Evolutionary conservation across 306 rosid genomes (phyloP), one percentile per base, ranked within the genome.

Genomic region (Cucumis sativus): DNA sequence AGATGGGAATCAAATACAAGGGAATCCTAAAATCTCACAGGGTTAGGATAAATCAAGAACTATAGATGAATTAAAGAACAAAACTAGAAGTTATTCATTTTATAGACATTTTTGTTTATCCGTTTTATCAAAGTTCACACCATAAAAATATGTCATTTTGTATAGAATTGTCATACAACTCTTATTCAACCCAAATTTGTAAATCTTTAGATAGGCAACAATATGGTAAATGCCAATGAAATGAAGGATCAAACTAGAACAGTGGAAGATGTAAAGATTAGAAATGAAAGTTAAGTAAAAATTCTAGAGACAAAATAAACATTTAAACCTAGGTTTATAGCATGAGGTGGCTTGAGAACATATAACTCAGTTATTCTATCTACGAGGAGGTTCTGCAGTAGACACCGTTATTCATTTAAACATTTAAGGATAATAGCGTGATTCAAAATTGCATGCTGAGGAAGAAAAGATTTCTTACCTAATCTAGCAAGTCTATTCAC

Each of bases 401-500:
- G 13, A 39, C 18, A 12, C 33, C 21, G 67, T 6, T 1, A 56
- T 37, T 8, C 59, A 41, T 43, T 45, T 8, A 35, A 69, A 63
- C 47, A 62, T 39, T 7, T 2, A 47, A 18, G 69, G 65, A 57
- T 25, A 43, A n/a, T 76, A 37, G 76, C 45, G 13, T 68, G 78
- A 79, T 60, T 62, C 35, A 68, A 60, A 79, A 41, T 43, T 15
- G 40, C 15, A 65, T 49, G 39, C 43, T 65, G 61, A 39, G 51
- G 78, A 69, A 77, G 82, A 59, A 79, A 76, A 81, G 43, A 51
- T 55, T 23, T 39, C 96, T 88, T 76, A 96, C 98, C 99, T 73
- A 89, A 88, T 71, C 86, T 89, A 33, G 99, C 99, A 72, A 96
- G 88, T 72, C 98, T 89, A 85, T 96, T 96, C 76, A 96, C 97